Percentiles rank a stretch among this genome's conserved stretches.
phyloP scores from a whole-genome alignment of 2,329 filamentous ascomycete species.

The Trichoderma atrobrunneum region DNA sequence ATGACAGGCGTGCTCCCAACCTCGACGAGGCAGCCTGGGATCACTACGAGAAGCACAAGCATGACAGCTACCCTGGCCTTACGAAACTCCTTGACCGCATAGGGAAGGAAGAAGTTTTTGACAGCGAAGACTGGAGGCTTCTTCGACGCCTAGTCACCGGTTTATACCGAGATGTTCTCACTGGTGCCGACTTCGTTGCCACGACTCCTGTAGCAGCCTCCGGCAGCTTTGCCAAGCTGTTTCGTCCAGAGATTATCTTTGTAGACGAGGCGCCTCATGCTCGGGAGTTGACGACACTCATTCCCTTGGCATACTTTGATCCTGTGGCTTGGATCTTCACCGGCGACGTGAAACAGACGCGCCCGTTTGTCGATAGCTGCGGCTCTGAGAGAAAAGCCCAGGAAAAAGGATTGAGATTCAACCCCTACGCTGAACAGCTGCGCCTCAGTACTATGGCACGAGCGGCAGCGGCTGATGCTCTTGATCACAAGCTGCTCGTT shows the following conservation, averaged over 20 bases:
- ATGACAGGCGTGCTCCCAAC: slow-evolving; percentile 34
- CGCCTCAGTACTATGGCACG: slow-evolving; percentile 39
- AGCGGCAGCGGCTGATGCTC: slow-evolving; percentile 32
- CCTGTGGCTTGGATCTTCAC: slow-evolving; percentile 46
- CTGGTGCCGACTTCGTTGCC: slow-evolving; percentile 43
- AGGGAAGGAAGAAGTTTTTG: slow-evolving; percentile 28
- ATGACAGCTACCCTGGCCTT: slow-evolving; percentile 34
- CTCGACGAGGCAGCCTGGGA: slow-evolving; percentile 45
- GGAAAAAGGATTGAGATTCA: slow-evolving; percentile 27
- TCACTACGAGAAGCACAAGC: slow-evolving; percentile 35
- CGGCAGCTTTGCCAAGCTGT: slow-evolving; percentile 46
- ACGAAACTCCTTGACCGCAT: slow-evolving; percentile 36
- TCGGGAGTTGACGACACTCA: slow-evolving; percentile 44
- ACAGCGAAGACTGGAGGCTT: slow-evolving; percentile 29
- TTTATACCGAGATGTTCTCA: slow-evolving; percentile 40
- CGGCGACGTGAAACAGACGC: slow-evolving; percentile 45
- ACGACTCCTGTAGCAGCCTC: slow-evolving; percentile 46
- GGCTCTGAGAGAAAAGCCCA: slow-evolving; percentile 21
- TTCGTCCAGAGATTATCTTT: slow-evolving; percentile 80
- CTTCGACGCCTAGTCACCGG: slow-evolving; percentile 33
- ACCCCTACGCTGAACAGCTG: slow-evolving; percentile 34
- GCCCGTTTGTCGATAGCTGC: slow-evolving; percentile 40
- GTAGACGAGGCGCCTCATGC: slow-evolving; percentile 66
- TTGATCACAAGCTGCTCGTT: slow-evolving; percentile 34
- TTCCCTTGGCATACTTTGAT: slow-evolving; percentile 43